phyloP scores from a whole-genome alignment of 441 rosid genomes.

The Euphorbia celastroides region DNA sequence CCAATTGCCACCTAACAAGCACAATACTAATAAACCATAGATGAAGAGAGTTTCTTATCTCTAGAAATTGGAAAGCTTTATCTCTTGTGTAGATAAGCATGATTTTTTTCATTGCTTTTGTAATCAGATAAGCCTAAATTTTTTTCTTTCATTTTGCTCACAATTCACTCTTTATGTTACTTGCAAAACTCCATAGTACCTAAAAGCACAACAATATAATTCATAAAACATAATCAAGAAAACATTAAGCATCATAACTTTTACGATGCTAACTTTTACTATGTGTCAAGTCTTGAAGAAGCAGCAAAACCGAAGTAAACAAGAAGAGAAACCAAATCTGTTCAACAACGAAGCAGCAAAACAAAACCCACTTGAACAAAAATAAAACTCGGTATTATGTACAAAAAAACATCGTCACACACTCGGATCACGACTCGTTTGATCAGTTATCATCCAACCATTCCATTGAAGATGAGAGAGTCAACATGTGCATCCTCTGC shows the following conservation, averaged over 20 bases:
- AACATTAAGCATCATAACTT: background rate
- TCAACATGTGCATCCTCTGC: slow-evolving; percentile 57
- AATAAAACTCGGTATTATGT: slow-evolving; percentile 21
- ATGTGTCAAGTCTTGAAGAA: too few relatives aligned
- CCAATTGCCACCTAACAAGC: too few relatives aligned
- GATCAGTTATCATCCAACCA: slow-evolving; percentile 46
- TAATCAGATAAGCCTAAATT: background rate
- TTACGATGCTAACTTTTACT: background rate
- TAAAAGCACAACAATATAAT: background rate
- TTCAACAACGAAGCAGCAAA: slow-evolving; percentile 21
- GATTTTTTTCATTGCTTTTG: too few relatives aligned
- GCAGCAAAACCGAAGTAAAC: slow-evolving; percentile 3
- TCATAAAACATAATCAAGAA: background rate
- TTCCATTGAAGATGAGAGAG: slow-evolving; percentile 47
- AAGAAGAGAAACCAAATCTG: slow-evolving; percentile 15
- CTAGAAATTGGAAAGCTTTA: too few relatives aligned
- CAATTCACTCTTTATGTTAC: background rate
- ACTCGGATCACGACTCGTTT: slow-evolving; percentile 17
- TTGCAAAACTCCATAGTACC: background rate
- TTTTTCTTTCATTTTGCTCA: background rate
- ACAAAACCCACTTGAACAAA: slow-evolving; percentile 5
- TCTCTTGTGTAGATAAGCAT: too few relatives aligned
- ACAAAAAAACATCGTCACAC: slow-evolving; percentile 29
- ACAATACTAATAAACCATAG: too few relatives aligned
- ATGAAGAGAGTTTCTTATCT: too few relatives aligned